These are phyloP conservation scores for Camellia lanceoleosa DNA, from an alignment of 148 eudicot genomes.

Conservation along the genomic window DNA sequence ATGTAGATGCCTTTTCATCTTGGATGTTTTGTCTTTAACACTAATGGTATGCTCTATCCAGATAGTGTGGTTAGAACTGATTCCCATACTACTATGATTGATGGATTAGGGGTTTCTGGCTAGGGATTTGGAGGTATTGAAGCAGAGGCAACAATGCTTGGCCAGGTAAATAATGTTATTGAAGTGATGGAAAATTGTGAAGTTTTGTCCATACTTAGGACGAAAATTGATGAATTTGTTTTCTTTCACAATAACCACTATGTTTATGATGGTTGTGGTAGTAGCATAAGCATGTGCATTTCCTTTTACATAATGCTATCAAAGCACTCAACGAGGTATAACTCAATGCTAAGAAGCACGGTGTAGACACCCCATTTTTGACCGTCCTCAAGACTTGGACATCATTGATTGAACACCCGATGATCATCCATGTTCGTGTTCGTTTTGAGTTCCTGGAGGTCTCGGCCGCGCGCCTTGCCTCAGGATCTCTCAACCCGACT, in stretches of 20 bases:
- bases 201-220: not conserved
- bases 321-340: not conserved
- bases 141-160: conserved; percentile 99
- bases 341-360: too few species aligned
- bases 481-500: too few species aligned
- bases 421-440: too few species aligned
- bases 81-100: conserved; percentile 98
- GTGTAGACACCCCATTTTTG: too few species aligned
- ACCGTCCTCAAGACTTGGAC: too few species aligned
- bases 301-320: not conserved
- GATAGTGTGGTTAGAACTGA: conserved; percentile 99
- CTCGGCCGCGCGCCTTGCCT: too few species aligned
- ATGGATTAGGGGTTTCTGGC: conserved; percentile 97
- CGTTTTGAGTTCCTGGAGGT: too few species aligned
- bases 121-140: conserved; percentile 99
- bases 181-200: not conserved
- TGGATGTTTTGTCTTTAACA: conserved; percentile 93
- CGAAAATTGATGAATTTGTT: not conserved
- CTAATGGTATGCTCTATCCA: conserved; percentile 78
- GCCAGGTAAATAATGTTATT: conserved; percentile 58
- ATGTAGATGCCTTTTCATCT: conserved; percentile 21
- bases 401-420: too few species aligned
- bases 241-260: not conserved
- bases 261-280: not conserved
- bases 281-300: not conserved